Percentiles rank a stretch among this genome's conserved stretches.
Conservation (phyloP, 768 basidiomycete genomes). For the Macrolepiota dolichaula region DNA sequence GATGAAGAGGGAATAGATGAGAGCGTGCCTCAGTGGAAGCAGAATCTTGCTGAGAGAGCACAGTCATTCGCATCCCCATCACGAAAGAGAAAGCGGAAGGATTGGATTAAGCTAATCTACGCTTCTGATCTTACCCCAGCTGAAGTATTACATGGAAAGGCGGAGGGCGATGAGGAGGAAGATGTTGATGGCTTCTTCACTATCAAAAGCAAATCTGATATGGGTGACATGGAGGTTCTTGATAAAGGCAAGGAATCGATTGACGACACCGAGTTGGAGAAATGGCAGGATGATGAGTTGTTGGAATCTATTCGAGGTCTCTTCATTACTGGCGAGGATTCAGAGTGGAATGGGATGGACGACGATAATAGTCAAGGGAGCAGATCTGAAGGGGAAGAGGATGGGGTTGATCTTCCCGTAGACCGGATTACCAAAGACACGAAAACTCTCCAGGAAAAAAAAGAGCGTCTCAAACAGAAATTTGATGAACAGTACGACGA, state of each 20-base stretch:
- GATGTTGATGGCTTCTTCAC: constrained; percentile 64
- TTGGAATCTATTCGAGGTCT: constrained; percentile 82
- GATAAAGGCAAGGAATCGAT: constrained; percentile 70
- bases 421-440: constrained; percentile 32
- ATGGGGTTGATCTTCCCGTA: constrained; percentile 6
- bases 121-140: constrained; percentile 61
- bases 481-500: constrained; percentile 98
- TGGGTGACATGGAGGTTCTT: constrained; percentile 44
- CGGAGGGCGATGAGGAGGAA: constrained; percentile 22
- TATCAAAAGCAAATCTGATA: constrained; percentile 37
- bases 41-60: constrained; percentile 46
- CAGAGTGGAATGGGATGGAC: constrained; percentile 36
- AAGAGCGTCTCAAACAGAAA: constrained; percentile 87
- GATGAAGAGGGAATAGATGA: constrained; percentile 34
- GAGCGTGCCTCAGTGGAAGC: constrained; percentile 72
- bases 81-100: constrained; percentile 42
- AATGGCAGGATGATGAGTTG: constrained; percentile 84
- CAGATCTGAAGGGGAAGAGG: constrained; percentile 32
- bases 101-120: constrained; percentile 90
- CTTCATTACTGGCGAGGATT: constrained; percentile 81
- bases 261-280: constrained; percentile 48
- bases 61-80: constrained; percentile 40
- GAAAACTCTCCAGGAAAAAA: constrained; percentile 73
- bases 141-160: constrained; percentile 52
- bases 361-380: constrained; percentile 29